These are phyloP conservation scores for Bocquillonia castaneifolia DNA, from an alignment of 441 rosid species.

Conservation along the genomic window DNA sequence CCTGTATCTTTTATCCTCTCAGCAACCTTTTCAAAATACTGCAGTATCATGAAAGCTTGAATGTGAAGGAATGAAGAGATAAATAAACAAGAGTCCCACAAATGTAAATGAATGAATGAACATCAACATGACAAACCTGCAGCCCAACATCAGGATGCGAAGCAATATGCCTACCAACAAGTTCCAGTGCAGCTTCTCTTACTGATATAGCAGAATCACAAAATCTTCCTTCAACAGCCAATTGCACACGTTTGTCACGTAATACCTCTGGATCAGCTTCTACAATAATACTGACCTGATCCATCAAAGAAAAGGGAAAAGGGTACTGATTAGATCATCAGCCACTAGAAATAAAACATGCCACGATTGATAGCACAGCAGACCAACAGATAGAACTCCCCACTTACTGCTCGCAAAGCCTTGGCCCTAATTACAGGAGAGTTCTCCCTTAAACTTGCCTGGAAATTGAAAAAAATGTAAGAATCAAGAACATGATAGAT, in stretches of 20 bases:
- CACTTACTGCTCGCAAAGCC: slow-evolving; percentile 91
- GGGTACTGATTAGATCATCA: slow-evolving; percentile 14
- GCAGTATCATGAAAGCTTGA: slow-evolving; percentile 25
- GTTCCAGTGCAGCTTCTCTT: slow-evolving; percentile 98
- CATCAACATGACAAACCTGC: slow-evolving; percentile 48
- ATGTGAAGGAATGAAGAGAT: neutral
- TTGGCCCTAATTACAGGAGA: slow-evolving; percentile 97
- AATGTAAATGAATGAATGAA: slow-evolving; percentile 16
- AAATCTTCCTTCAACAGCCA: slow-evolving; percentile 99
- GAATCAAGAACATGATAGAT: slow-evolving; percentile 24
- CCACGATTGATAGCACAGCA: slow-evolving; percentile 18
- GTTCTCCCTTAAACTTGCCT: slow-evolving; percentile 97
- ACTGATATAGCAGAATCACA: slow-evolving; percentile 99
- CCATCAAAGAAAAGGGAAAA: slow-evolving; percentile 28
- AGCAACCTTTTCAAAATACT: slow-evolving; percentile 99
- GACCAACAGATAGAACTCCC: slow-evolving; percentile 16
- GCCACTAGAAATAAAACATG: slow-evolving; percentile 11
- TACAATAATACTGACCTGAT: slow-evolving; percentile 94
- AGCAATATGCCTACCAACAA: slow-evolving; percentile 97
- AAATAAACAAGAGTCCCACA: slow-evolving; percentile 3
- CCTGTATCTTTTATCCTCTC: slow-evolving; percentile 99
- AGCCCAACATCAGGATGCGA: slow-evolving; percentile 97
- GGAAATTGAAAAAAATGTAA: slow-evolving; percentile 29
- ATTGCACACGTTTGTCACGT: slow-evolving; percentile 85
- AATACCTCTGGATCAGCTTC: slow-evolving; percentile 98